These are phyloP conservation scores for Serpula lacrymans DNA, from an alignment of 768 basidiomycete genomes.

Conservation along the genomic window DNA sequence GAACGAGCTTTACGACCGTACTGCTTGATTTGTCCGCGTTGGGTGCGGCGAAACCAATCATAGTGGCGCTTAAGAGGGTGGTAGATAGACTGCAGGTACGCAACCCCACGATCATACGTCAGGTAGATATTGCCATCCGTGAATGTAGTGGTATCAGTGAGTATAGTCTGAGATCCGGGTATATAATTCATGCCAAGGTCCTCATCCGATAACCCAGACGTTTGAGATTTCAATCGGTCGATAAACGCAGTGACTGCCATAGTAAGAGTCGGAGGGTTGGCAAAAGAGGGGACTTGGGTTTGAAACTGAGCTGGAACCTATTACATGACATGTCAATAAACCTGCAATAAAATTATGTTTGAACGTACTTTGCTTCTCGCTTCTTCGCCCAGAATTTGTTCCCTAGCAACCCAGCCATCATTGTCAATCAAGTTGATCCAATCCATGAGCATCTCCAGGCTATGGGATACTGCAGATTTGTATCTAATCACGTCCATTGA, in stretches of 20 bases:
- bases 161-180: constrained; percentile 37
- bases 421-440: constrained; percentile 93
- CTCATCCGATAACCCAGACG: constrained; percentile 46
- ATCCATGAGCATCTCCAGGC: constrained; percentile 83
- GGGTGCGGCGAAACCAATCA: constrained; percentile 94
- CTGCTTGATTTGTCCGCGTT: constrained; percentile 90
- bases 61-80: constrained; percentile 84
- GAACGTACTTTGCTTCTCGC: constrained; percentile 79
- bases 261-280: constrained; percentile 91
- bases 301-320: constrained; percentile 89
- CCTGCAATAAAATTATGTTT: not conserved
- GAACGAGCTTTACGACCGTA: constrained; percentile 83
- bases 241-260: constrained; percentile 95
- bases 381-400: constrained; percentile 96
- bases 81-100: constrained; percentile 80
- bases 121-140: constrained; percentile 43
- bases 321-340: constrained; percentile 1
- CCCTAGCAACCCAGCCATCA: constrained; percentile 93
- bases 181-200: constrained; percentile 66
- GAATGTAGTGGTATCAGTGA: constrained; percentile 6
- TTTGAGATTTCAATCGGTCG: constrained; percentile 53
- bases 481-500: no score
- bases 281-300: constrained; percentile 90
- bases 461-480: no score
- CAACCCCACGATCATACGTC: constrained; percentile 56